Evolutionary conservation across 768 basidiomycete species (phyloP), one percentile per base, ranked within the genome.

Genomic region (Chalciporus piperatus): DNA sequence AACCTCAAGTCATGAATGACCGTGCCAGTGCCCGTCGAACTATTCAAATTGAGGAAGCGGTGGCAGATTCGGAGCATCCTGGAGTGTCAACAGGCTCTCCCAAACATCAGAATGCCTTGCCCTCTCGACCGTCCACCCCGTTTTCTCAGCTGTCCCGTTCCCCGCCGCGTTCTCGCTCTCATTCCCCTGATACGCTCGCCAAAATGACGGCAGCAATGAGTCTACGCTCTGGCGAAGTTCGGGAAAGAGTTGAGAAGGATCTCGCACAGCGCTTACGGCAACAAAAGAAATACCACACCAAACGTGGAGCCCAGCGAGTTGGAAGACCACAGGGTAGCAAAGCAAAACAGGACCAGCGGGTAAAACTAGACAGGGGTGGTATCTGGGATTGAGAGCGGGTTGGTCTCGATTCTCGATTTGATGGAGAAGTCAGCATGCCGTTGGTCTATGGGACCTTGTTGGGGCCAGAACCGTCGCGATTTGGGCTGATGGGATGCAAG

Each of bases 321-420:
- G 88, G 88, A 22, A 74, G 89, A 35, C 74, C 83, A 20, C 83
- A 84, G 57, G 92, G 92, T 19, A 92, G 88, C 65, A 95, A 95
- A 66, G 85, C 85, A 48, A 95, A 92, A 71, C 83, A 84, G 62
- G 89, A 92, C 61, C 78, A 70, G 27, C 74, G 80, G 51, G 78
- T 90, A 11, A 83, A 81, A 59, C 44, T 80, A 38, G 86, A 86
- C 61, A 73, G 72, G 46, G 73, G 75, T 61, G 82, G 80, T 16
- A 67, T 83, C 37, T 89, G 84, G 84, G 82, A 80, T 41, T 85
- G 70, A 63, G 47, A 49, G 51, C n/a, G n/a, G 5, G 35, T 37
- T n/a, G n/a, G 2, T 37, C 35, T 37, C 35, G 35, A 37, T 37
- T 37, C 35, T 37, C n/a, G n/a, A n/a, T 37, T n/a, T 27, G 45